These are phyloP conservation scores for Coemansia sp. DNA, from an alignment of 371 early-diverging fungal species.

Conservation along the genomic window DNA sequence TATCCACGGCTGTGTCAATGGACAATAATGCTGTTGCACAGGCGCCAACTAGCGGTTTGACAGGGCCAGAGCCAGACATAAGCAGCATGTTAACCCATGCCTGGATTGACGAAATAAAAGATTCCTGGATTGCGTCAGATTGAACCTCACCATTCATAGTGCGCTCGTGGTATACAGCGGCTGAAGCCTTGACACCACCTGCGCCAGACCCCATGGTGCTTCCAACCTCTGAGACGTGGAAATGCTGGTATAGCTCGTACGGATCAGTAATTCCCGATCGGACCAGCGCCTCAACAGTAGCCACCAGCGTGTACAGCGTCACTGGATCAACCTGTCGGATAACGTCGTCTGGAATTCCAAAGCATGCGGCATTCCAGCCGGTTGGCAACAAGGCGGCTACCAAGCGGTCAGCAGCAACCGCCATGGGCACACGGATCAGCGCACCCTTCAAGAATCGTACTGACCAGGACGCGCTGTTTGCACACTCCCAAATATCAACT, in stretches of 20 bases:
- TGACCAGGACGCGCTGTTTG: conserved; percentile 65
- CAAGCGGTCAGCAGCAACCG: conserved; percentile 84
- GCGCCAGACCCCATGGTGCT: conserved; percentile 84
- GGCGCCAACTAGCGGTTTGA: conserved; percentile 93
- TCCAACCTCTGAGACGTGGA: conserved; percentile 92
- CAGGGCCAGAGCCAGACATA: conserved; percentile 88
- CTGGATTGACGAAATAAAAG: conserved; percentile 82
- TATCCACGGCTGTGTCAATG: conserved; percentile 90
- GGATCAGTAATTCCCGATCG: conserved; percentile 92
- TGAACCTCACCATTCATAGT: conserved; percentile 82
- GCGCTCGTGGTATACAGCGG: conserved; percentile 55
- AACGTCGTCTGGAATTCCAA: conserved; percentile 83
- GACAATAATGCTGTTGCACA: conserved; percentile 93
- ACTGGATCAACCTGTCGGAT: conserved; percentile 77
- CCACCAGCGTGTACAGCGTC: conserved; percentile 54
- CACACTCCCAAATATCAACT: conserved; percentile 70
- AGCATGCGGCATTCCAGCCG: conserved; percentile 66
- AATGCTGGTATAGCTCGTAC: conserved; percentile 94
- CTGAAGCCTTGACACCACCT: conserved; percentile 61
- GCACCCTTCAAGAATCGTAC: conserved; percentile 87
- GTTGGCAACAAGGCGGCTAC: conserved; percentile 95
- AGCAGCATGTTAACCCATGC: conserved; percentile 68
- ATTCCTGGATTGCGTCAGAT: conserved; percentile 90
- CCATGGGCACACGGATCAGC: conserved; percentile 86
- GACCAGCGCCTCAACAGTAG: conserved; percentile 91